Base-by-base conservation (phyloP, 2,329 filamentous ascomycete species). In the Zasmidium angulare region DNA sequence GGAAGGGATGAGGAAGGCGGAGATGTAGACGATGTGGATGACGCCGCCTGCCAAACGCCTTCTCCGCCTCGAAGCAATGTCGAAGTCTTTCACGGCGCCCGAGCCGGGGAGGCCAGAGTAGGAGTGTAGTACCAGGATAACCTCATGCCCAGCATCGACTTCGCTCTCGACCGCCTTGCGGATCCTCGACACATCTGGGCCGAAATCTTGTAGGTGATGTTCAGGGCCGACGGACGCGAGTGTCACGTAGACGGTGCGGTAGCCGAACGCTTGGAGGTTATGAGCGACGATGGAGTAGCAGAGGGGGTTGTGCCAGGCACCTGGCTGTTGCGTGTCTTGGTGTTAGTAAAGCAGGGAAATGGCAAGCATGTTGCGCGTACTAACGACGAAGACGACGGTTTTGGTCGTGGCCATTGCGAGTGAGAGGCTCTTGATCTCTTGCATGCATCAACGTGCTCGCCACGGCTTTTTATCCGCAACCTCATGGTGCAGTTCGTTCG, bases 71-170 rank as follows among this genome's bases (percentile, higher is more conserved):
- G 63, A 53, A 1, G 24, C 31, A 3, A 51, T 17, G 48, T 59
- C 60, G 1, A 62, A 62, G 54, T 49, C 61, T 46, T 52, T 62
- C 55, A 58, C 64, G 11, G 70, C 66, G 53, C 69, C 67, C 11
- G 59, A 64, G 43, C 66, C 65, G 9, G 64, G 64, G 17, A 71
- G 53, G 17, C 68, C 69, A 43, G 68, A 70, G 58, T 73, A 72
- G 2, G 66, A 69, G 58, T 72, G 69, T 62, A 69, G 67, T n/a
- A 68, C 62, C 2, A 72, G 53, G 11, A 71, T 53, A 14, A 71
- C 65, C 22, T 68, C 66, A 40, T 69, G 64, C 12, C 63, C 61
- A 11, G 66, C 63, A n/a, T 68, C 55, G 10, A 62, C 59, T 11
- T 66, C 58, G 2, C 50, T 22, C 51, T 64, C 53, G 22, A 71